These are phyloP conservation scores for Trichoderma erinaceum DNA, from an alignment of 495 filamentous ascomycete species.

Conservation along the genomic window DNA sequence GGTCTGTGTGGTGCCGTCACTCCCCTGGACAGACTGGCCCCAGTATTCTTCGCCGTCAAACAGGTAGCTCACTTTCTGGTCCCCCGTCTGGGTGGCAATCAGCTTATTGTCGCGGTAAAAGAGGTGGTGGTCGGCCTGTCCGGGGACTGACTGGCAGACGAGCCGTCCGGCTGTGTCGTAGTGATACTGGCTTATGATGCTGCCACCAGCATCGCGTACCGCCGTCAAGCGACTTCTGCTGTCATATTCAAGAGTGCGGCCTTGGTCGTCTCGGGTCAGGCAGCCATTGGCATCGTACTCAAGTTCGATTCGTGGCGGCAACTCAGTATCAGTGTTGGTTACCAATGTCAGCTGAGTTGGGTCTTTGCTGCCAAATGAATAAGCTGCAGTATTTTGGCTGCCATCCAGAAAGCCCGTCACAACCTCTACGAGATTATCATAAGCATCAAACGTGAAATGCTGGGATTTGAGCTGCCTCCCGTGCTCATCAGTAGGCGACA, in stretches of 20 bases:
- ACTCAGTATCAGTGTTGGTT: background rate
- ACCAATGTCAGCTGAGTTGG: background rate
- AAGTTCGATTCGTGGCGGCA: background rate
- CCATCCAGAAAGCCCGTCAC: background rate
- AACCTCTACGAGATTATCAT: background rate
- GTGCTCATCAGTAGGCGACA: background rate
- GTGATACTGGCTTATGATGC: background rate
- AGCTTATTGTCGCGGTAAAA: background rate
- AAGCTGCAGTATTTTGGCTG: background rate
- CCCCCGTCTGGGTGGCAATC: background rate
- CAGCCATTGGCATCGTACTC: background rate
- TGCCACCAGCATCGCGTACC: background rate
- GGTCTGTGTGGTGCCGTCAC: background rate
- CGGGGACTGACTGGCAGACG: background rate
- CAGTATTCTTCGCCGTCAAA: background rate
- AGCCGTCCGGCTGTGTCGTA: background rate
- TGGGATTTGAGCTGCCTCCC: background rate
- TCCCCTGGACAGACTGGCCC: background rate
- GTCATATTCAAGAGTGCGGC: background rate
- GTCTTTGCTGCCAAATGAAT: background rate
- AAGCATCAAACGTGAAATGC: background rate
- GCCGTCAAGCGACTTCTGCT: background rate
- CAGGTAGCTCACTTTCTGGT: background rate
- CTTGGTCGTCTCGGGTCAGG: background rate
- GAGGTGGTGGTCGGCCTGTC: background rate